Percentiles rank a stretch among this genome's conserved stretches.
Evolutionary conservation across 163 green algal species (phyloP).

Genomic region (Chlorella variabilis): DNA sequence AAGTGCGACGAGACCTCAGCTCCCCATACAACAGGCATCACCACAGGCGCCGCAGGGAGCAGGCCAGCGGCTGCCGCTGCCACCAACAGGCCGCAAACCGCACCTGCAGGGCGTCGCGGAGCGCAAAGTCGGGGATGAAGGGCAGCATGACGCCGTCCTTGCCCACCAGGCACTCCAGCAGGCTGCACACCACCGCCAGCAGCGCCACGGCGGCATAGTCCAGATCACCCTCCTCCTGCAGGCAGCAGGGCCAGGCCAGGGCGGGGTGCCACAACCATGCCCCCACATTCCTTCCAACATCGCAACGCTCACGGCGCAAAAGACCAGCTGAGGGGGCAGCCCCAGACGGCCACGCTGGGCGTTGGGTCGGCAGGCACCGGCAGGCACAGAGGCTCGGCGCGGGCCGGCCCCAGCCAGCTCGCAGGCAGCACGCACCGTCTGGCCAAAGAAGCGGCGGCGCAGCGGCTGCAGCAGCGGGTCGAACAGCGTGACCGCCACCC

Average conservation of each 20-base stretch:
- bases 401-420: neutral
- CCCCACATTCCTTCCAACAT: too few relatives aligned
- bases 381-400: neutral
- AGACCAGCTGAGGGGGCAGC: too few relatives aligned
- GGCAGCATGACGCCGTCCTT: slow-evolving; percentile 16
- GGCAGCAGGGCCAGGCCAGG: too few relatives aligned
- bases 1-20: neutral
- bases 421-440: slow-evolving; percentile 28
- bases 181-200: slow-evolving; percentile 14
- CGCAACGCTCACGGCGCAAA: too few relatives aligned
- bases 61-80: too few relatives aligned
- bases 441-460: slow-evolving; percentile 16
- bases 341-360: too few relatives aligned
- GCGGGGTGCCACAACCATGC: too few relatives aligned
- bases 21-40: neutral
- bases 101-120: slow-evolving; percentile 4
- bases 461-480: slow-evolving; percentile 37
- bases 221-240: slow-evolving; percentile 18
- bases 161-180: slow-evolving; percentile 34
- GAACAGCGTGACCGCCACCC: slow-evolving; percentile 9
- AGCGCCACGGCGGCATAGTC: slow-evolving; percentile 33
- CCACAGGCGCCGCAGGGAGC: too few relatives aligned
- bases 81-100: too few relatives aligned
- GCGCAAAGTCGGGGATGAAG: slow-evolving; percentile 12
- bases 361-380: neutral